Percentiles rank a stretch among this genome's conserved stretches.
These are phyloP conservation scores for Parachlorella kessleri DNA, from an alignment of 139 green algal genomes.

Conservation along the genomic window DNA sequence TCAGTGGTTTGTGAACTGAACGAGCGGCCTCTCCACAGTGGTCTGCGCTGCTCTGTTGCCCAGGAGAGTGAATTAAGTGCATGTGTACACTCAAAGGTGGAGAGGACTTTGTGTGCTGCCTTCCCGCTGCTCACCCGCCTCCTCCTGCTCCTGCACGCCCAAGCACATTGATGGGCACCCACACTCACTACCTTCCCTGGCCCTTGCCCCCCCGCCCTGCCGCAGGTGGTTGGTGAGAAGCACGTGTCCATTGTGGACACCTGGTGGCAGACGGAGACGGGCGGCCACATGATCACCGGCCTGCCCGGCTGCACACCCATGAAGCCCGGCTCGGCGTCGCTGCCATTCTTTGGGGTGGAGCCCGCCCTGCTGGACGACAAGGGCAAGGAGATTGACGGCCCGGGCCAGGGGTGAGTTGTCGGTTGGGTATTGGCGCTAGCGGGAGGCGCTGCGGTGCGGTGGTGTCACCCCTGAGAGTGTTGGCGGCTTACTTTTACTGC, in stretches of 20 bases:
- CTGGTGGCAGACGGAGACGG: conserved; percentile 99
- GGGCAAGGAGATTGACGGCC: conserved; percentile 64
- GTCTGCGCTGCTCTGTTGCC: too few species aligned
- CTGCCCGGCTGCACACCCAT: conserved; percentile 77
- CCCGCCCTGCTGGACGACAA: conserved; percentile 90
- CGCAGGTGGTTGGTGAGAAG: conserved; percentile 59
- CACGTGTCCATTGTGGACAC: conserved; percentile 94
- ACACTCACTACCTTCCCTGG: too few species aligned
- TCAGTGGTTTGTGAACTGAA: too few species aligned
- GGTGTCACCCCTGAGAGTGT: background rate
- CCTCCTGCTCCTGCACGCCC: background rate
- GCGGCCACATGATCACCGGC: conserved; percentile 87
- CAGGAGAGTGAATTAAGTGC: too few species aligned
- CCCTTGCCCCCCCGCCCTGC: too few species aligned
- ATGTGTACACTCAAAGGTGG: too few species aligned
- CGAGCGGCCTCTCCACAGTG: too few species aligned
- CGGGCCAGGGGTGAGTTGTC: conserved; percentile 37
- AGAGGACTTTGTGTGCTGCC: too few species aligned
- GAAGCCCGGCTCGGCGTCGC: conserved; percentile 88
- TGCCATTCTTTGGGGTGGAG: conserved; percentile 97
- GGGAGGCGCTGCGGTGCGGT: background rate
- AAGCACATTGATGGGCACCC: too few species aligned
- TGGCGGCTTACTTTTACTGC: background rate
- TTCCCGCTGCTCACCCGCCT: background rate
- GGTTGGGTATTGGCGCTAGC: background rate